phyloP scores from a whole-genome alignment of 495 filamentous ascomycete genomes.

The Aspergillus affinis region DNA sequence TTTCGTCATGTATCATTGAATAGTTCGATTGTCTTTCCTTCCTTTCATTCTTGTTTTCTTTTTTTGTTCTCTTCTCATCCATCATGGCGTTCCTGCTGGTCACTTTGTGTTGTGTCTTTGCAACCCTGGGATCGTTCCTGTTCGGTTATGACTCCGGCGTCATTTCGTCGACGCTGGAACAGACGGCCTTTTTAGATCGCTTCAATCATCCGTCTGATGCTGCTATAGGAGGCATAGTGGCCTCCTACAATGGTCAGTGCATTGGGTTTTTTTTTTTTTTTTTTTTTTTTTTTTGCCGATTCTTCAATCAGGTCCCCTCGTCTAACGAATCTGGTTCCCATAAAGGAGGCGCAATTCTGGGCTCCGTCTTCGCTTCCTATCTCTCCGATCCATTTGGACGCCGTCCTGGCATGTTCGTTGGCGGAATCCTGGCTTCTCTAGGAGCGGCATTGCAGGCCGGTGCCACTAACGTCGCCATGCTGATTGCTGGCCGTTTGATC shows the following conservation, averaged over 20 bases:
- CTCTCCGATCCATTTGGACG: conserved; percentile 48
- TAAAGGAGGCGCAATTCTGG: conserved; percentile 47
- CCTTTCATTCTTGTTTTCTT: background rate
- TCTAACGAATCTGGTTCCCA: background rate
- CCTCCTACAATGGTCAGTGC: conserved; percentile 44
- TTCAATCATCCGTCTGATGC: conserved; percentile 44
- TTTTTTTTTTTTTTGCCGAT: background rate
- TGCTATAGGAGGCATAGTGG: conserved; percentile 49
- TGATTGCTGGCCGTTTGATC: conserved; percentile 53
- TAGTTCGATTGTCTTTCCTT: background rate
- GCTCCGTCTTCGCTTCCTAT: conserved; percentile 46
- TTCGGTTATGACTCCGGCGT: conserved; percentile 55
- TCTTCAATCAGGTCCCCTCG: background rate
- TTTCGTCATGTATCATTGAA: background rate
- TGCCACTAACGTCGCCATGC: conserved; percentile 49
- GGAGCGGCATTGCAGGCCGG: conserved; percentile 53
- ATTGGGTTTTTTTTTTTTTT: background rate
- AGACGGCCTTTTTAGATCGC: conserved; percentile 40
- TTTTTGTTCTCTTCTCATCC: background rate
- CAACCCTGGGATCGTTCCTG: conserved; percentile 58
- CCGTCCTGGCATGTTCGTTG: conserved; percentile 47
- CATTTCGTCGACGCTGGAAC: conserved; percentile 50
- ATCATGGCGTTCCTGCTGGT: conserved; percentile 40
- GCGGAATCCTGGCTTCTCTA: conserved; percentile 44
- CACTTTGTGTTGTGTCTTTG: conserved; percentile 49